Percentiles rank a stretch among this genome's conserved stretches.
Evolutionary conservation across 1,139 yeast species (phyloP).

Genomic region (Candida pseudoviswanathii): DNA sequence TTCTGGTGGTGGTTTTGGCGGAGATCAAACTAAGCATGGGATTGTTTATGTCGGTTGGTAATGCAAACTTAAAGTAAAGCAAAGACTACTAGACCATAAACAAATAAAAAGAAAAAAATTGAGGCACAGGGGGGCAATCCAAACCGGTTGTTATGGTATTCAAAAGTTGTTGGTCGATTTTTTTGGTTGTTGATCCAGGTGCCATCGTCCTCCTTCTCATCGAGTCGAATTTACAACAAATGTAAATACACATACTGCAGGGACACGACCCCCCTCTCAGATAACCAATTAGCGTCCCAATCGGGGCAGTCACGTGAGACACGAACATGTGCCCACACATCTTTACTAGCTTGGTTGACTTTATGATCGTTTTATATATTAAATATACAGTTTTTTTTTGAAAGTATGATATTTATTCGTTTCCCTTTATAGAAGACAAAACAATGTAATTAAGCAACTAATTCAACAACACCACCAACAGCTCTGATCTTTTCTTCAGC

Average conservation of each 20-base stretch:
- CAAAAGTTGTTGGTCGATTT: neutral
- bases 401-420: neutral
- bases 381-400: slow-evolving; percentile 13
- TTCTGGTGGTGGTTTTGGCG: neutral
- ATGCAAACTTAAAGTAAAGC: no score
- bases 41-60: no score
- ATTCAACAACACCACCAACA: slow-evolving; percentile 99
- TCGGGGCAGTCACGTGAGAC: no score
- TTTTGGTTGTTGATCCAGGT: neutral
- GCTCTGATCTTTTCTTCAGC: slow-evolving; percentile 99
- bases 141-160: no score
- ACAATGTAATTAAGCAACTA: slow-evolving; percentile 73
- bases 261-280: neutral
- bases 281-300: no score
- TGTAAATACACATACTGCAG: neutral
- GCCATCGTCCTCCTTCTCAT: neutral
- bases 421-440: neutral
- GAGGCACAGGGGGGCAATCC: no score
- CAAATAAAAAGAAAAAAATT: neutral
- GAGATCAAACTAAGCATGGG: neutral
- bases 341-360: neutral
- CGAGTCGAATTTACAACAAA: neutral
- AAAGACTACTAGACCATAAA: no score
- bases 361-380: slow-evolving; percentile 16
- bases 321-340: neutral